Percentiles rank a stretch among this genome's conserved stretches.
Evolutionary conservation across 2,329 filamentous ascomycete species (phyloP).

Genomic region (Podosphaera xanthii): DNA sequence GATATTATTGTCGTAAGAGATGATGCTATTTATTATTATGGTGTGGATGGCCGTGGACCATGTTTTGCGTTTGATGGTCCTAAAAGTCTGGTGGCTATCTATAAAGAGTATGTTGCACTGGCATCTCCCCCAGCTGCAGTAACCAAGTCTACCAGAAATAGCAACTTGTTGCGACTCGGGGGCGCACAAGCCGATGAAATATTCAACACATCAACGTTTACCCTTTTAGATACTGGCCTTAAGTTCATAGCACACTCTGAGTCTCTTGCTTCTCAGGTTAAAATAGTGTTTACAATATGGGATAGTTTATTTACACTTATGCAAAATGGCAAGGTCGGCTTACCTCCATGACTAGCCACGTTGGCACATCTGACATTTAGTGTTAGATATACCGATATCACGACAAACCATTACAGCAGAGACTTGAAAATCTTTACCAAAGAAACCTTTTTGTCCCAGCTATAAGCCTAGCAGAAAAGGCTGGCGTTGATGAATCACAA

Average conservation of each 20-base stretch:
- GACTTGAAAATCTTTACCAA: conserved; percentile 81
- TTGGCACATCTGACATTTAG: conserved; percentile 8
- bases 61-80: conserved; percentile 80
- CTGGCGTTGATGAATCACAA: conserved; percentile 54
- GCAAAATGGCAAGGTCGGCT: conserved; percentile 62
- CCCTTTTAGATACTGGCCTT: conserved; percentile 74
- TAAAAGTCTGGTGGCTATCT: conserved; percentile 61
- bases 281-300: conserved; percentile 68
- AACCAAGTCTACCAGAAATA: conserved; percentile 18
- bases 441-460: conserved; percentile 80
- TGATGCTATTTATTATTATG: conserved; percentile 91
- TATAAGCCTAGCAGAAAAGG: conserved; percentile 79
- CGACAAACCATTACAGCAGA: conserved; percentile 74
- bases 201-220: conserved; percentile 73
- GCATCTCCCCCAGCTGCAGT: conserved; percentile 47
- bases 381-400: conserved; percentile 68
- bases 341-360: not conserved
- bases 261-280: conserved; percentile 57
- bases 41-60: conserved; percentile 59
- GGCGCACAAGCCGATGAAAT: conserved; percentile 49
- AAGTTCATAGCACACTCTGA: conserved; percentile 81
- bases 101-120: conserved; percentile 67
- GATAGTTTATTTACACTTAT: conserved; percentile 78
- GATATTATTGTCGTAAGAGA: conserved; percentile 83
- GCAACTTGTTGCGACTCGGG: conserved; percentile 47